Conservation (phyloP, 805 yeast genomes). For the Zygosaccharomyces pseudorouxii region DNA sequence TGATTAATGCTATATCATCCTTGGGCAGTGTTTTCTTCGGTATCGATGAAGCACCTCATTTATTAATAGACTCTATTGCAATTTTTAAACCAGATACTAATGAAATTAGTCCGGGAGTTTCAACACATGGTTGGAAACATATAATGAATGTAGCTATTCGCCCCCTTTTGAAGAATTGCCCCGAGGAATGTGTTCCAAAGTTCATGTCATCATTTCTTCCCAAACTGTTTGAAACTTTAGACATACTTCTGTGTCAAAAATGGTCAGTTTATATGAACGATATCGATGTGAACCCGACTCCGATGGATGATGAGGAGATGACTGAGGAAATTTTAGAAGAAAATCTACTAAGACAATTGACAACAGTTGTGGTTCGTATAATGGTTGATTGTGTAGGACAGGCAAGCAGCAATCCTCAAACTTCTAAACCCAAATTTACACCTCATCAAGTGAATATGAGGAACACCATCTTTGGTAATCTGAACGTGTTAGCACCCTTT, state of each 20-base stretch:
- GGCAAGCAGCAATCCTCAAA: conserved; percentile 44
- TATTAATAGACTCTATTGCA: conserved; percentile 82
- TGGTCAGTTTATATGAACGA: conserved; percentile 55
- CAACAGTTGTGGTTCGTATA: conserved; percentile 84
- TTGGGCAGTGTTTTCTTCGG: conserved; percentile 85
- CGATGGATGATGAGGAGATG: conserved; percentile 71
- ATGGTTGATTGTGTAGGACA: conserved; percentile 87
- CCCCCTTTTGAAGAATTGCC: conserved; percentile 84
- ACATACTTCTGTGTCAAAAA: conserved; percentile 61
- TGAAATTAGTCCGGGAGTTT: conserved; percentile 60
- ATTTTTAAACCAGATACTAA: conserved; percentile 52
- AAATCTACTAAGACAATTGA: conserved; percentile 84
- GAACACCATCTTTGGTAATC: conserved; percentile 57
- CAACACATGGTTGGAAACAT: conserved; percentile 96
- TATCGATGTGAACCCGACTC: conserved; percentile 44
- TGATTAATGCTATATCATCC: conserved; percentile 84
- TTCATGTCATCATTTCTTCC: conserved; percentile 81
- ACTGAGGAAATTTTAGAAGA: conserved; percentile 99
- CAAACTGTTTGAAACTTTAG: conserved; percentile 64
- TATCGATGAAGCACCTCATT: conserved; percentile 71
- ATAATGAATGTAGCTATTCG: conserved; percentile 86
- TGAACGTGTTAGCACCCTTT: conserved; percentile 70
- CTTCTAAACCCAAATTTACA: conserved; percentile 34
- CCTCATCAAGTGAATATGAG: conserved; percentile 65
- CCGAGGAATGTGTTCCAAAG: conserved; percentile 55